Evolutionary conservation across 495 filamentous ascomycete species (phyloP).

Genomic region (Neurospora cerealis): DNA sequence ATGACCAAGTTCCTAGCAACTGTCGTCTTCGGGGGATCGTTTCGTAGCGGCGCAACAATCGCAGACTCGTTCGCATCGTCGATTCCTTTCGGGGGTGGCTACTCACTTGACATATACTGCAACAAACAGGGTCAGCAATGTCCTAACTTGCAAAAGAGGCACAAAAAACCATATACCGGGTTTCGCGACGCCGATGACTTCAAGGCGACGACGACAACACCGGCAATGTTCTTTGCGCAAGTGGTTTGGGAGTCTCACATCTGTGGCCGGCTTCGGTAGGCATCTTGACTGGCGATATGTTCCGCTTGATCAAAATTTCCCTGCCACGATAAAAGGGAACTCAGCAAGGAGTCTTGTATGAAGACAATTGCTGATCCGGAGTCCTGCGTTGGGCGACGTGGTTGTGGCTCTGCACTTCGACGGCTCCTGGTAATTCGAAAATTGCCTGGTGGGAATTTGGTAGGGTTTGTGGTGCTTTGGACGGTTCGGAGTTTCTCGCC

Average conservation of each 20-base stretch:
- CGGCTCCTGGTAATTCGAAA: slow-evolving; percentile 24
- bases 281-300: slow-evolving; percentile 52
- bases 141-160: not conserved
- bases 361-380: slow-evolving; percentile 25
- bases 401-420: slow-evolving; percentile 27
- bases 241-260: slow-evolving; percentile 49
- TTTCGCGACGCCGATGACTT: slow-evolving; percentile 1
- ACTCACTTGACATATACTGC: slow-evolving; percentile 93
- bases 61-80: not conserved
- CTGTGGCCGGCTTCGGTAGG: slow-evolving; percentile 75
- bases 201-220: slow-evolving; percentile 1
- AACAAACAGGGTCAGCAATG: slow-evolving; percentile 23
- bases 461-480: slow-evolving; percentile 19
- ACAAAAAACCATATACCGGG: not conserved
- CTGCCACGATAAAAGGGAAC: slow-evolving; percentile 19
- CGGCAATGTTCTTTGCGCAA: not conserved
- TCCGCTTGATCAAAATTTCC: slow-evolving; percentile 26
- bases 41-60: not conserved
- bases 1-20: not conserved
- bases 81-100: slow-evolving; percentile 18
- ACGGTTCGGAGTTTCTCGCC: slow-evolving; percentile 18
- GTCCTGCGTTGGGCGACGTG: slow-evolving; percentile 28
- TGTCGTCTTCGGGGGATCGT: not conserved
- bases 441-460: slow-evolving; percentile 23
- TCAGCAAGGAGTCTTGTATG: slow-evolving; percentile 25